Evolutionary conservation across 306 rosid species (phyloP).

Genomic region (Cicer yamashitae): DNA sequence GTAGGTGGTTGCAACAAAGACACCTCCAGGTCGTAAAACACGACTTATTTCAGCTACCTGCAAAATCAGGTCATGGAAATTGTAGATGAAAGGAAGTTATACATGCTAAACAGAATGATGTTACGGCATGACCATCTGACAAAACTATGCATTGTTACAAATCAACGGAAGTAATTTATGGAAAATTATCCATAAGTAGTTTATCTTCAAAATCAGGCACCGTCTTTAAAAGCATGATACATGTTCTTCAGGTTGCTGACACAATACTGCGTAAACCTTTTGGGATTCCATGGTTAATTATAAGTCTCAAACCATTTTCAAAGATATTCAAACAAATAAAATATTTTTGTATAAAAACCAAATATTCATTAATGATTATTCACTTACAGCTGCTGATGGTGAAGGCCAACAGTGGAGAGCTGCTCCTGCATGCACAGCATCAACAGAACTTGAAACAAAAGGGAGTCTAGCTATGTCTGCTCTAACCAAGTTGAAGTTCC

Average conservation of each 20-base stretch:
- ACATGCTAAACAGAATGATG: constrained; percentile 23
- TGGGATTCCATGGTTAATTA: constrained; percentile 37
- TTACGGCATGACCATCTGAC: constrained; percentile 6
- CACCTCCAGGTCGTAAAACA: constrained; percentile 87
- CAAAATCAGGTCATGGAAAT: constrained; percentile 39
- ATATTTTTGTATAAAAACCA: constrained; percentile 34
- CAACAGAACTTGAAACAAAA: constrained; percentile 81
- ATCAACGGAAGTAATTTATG: constrained; percentile 10
- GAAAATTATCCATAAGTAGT: constrained; percentile 8
- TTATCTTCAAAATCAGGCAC: constrained; percentile 9
- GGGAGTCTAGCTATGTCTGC: constrained; percentile 96
- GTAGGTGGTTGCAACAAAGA: constrained; percentile 83
- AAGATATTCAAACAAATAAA: constrained; percentile 31
- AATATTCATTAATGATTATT: constrained; percentile 24
- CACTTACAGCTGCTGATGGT: constrained; percentile 82
- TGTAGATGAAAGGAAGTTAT: constrained; percentile 2
- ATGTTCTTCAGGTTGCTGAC: constrained; percentile 17
- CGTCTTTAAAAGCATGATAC: constrained; percentile 23
- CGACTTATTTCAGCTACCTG: constrained; percentile 94
- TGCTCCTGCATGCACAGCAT: constrained; percentile 96
- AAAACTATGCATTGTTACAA: constrained; percentile 33
- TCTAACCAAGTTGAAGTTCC: constrained; percentile 78
- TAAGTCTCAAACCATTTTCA: constrained; percentile 31
- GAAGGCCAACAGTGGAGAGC: constrained; percentile 99
- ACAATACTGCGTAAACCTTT: constrained; percentile 18